These are phyloP conservation scores for Leccinum subrobustum DNA, from an alignment of 1,284 basidiomycete species.

Conservation along the genomic window DNA sequence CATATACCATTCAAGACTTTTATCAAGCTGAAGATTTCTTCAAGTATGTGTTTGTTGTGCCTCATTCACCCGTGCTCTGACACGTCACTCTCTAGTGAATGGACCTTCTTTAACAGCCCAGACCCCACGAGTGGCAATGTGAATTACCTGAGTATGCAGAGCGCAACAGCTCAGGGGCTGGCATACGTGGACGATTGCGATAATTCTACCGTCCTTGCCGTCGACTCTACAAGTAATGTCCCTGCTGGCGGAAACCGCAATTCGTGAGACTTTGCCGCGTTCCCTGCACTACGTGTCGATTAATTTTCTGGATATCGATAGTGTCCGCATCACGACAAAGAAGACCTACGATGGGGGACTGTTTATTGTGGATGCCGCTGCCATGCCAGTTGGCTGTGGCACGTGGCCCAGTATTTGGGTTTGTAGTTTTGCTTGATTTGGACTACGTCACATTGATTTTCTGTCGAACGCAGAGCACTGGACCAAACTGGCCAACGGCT, in stretches of 20 bases:
- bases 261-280: constrained; percentile 46
- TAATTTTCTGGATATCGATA: constrained; percentile 29
- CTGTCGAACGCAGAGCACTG: constrained; percentile 37
- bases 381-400: constrained; percentile 78
- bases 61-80: not conserved
- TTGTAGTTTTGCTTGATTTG: constrained; percentile 31
- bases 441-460: not conserved
- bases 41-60: constrained; percentile 19
- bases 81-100: constrained; percentile 41
- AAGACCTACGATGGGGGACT: constrained; percentile 68
- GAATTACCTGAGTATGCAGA: constrained; percentile 46
- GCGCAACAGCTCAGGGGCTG: constrained; percentile 50
- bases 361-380: constrained; percentile 74
- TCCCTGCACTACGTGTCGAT: constrained; percentile 18
- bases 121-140: constrained; percentile 73
- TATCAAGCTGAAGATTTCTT: constrained; percentile 34
- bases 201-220: constrained; percentile 55
- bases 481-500: constrained; percentile 68
- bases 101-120: constrained; percentile 56
- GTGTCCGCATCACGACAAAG: constrained; percentile 71
- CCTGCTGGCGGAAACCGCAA: constrained; percentile 54
- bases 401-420: constrained; percentile 73
- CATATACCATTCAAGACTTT: constrained; percentile 25
- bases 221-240: constrained; percentile 58
- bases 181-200: constrained; percentile 55